These are phyloP conservation scores for Trypanosoma caninum DNA, from an alignment of 208 protist species.

Conservation along the genomic window DNA sequence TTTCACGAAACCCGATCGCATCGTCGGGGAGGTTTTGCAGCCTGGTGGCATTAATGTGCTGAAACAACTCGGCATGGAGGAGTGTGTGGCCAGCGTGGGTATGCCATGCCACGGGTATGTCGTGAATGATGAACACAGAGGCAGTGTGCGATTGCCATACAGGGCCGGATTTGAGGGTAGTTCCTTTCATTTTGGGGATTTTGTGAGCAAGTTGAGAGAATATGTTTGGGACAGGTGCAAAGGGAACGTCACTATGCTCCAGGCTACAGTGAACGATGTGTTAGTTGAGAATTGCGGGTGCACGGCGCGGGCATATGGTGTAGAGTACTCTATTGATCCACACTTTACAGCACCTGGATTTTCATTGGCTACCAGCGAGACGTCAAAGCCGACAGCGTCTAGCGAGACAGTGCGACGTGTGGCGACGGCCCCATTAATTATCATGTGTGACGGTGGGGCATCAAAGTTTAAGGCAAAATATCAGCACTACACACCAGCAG, in stretches of 20 bases:
- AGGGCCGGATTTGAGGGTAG: conserved; percentile 44
- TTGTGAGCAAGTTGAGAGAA: conserved; percentile 87
- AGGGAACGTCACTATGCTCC: conserved; percentile 78
- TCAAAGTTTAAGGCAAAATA: conserved; percentile 90
- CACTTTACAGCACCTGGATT: conserved; percentile 51
- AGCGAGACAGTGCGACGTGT: conserved; percentile 37
- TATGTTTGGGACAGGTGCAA: conserved; percentile 64
- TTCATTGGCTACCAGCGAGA: conserved; percentile 46
- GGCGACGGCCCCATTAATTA: conserved; percentile 76
- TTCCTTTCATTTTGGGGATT: conserved; percentile 93
- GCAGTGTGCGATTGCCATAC: conserved; percentile 76
- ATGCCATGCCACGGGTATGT: conserved; percentile 86
- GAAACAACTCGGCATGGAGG: conserved; percentile 82
- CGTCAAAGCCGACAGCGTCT: conserved; percentile 17
- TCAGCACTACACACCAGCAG: conserved; percentile 75
- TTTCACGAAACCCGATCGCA: conserved; percentile 91
- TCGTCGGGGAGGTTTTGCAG: conserved; percentile 96
- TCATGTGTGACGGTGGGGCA: conserved; percentile 93
- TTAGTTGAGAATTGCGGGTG: conserved; percentile 47
- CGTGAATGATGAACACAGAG: conserved; percentile 65
- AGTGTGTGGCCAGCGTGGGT: conserved; percentile 82
- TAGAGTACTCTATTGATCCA: conserved; percentile 61
- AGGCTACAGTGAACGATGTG: conserved; percentile 75
- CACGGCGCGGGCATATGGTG: conserved; percentile 76
- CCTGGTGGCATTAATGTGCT: conserved; percentile 90